Evolutionary conservation across 768 basidiomycete species (phyloP).

Genomic region (Suillus ampliporus): DNA sequence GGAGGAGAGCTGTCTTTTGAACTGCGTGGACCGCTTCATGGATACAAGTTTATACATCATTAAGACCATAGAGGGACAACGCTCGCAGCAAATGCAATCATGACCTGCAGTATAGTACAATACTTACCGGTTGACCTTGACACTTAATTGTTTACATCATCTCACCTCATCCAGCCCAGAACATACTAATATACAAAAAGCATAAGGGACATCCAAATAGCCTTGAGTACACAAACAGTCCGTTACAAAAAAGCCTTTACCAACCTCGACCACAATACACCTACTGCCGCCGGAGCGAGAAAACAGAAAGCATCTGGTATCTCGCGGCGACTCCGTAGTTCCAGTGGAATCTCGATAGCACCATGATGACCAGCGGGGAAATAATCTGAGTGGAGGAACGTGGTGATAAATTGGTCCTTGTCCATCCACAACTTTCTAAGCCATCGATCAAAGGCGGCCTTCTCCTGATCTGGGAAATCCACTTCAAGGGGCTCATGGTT

Average conservation of each 20-base stretch:
- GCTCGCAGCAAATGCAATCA: slow-evolving; percentile 51
- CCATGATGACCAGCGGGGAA: slow-evolving; percentile 42
- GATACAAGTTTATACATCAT: slow-evolving; percentile 88
- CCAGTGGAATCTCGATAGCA: slow-evolving; percentile 61
- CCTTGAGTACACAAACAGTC: slow-evolving; percentile 13
- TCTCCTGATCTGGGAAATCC: slow-evolving; percentile 63
- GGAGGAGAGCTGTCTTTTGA: slow-evolving; percentile 83
- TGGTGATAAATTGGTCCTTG: slow-evolving; percentile 82
- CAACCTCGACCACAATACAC: slow-evolving; percentile 54
- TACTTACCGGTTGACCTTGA: not conserved
- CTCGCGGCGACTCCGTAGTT: slow-evolving; percentile 59
- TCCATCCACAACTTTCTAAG: slow-evolving; percentile 78
- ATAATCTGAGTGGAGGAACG: slow-evolving; percentile 59
- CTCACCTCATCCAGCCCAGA: slow-evolving; percentile 2
- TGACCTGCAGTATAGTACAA: slow-evolving; percentile 7
- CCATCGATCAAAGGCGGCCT: slow-evolving; percentile 80
- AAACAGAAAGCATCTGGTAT: slow-evolving; percentile 72
- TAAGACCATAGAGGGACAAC: slow-evolving; percentile 55
- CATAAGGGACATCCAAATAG: not conserved
- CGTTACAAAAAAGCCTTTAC: slow-evolving; percentile 25
- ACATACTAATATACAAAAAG: slow-evolving; percentile 8
- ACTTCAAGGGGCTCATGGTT: slow-evolving; percentile 42
- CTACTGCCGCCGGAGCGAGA: slow-evolving; percentile 62
- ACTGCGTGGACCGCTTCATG: slow-evolving; percentile 92
- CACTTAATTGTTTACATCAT: slow-evolving; percentile 8